Conservation (phyloP, 2,329 filamentous ascomycete genomes). For the Aspergillus melleus region DNA sequence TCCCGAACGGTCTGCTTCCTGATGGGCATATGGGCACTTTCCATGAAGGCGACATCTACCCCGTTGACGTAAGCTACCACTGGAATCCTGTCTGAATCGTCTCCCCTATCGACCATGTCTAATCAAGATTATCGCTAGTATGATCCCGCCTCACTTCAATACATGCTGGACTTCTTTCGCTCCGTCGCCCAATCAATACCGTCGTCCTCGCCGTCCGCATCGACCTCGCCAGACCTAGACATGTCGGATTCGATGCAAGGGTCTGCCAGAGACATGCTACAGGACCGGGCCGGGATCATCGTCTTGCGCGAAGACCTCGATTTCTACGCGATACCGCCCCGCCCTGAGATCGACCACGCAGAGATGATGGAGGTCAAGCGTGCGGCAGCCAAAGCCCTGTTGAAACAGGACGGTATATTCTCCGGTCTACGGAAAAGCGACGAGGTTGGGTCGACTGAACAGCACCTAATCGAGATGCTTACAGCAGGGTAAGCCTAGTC, state of each 20-base stretch:
- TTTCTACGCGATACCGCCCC: constrained; percentile 93
- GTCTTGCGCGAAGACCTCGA: constrained; percentile 94
- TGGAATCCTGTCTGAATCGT: background rate
- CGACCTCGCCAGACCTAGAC: constrained; percentile 60
- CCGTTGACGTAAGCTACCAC: constrained; percentile 76
- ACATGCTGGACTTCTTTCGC: constrained; percentile 99
- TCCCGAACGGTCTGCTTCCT: constrained; percentile 96
- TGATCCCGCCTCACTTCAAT: constrained; percentile 91
- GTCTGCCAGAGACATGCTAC: constrained; percentile 71
- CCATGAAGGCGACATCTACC: constrained; percentile 89
- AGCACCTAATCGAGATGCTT: constrained; percentile 98
- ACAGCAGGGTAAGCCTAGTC: constrained; percentile 79
- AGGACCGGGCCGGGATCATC: constrained; percentile 93
- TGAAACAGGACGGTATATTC: constrained; percentile 92
- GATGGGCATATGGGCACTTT: constrained; percentile 95
- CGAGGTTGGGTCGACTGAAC: constrained; percentile 93
- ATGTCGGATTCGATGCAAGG: constrained; percentile 69
- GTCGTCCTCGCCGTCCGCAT: constrained; percentile 66
- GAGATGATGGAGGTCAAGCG: constrained; percentile 98
- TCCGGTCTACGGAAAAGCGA: constrained; percentile 93
- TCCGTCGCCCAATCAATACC: constrained; percentile 91
- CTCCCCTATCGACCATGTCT: constrained; percentile 1
- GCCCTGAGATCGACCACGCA: constrained; percentile 74
- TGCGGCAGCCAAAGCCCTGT: constrained; percentile 80
- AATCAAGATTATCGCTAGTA: constrained; percentile 64